Evolutionary conservation across 176 grass and related monocot genomes (phyloP).

Genomic region (Melocanna baccifera): DNA sequence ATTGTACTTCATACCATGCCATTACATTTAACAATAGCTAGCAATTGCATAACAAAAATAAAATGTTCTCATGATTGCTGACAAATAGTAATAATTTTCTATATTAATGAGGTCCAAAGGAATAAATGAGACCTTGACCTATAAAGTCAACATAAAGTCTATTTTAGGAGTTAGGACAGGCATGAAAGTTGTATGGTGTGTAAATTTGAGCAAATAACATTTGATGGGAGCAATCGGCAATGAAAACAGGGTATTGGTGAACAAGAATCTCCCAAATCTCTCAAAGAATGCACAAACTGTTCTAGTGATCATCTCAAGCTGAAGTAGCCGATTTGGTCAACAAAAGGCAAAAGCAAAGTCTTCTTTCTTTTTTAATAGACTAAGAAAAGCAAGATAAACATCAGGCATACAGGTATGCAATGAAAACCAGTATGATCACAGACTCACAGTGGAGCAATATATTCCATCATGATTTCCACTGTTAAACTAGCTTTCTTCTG

Average conservation of each 20-base stretch:
- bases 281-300: not conserved
- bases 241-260: not conserved
- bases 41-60: not conserved
- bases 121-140: not conserved
- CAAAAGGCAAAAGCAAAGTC: not conserved
- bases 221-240: constrained; percentile 9
- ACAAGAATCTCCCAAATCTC: not conserved
- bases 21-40: not conserved
- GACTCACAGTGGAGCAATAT: not conserved
- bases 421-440: not conserved
- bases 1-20: not conserved
- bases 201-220: constrained; percentile 3
- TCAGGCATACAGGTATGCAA: not conserved
- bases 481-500: not conserved
- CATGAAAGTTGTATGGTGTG: not conserved
- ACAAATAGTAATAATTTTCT: not conserved
- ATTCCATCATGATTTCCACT: not conserved
- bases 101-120: not conserved
- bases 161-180: not conserved
- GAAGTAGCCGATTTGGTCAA: not conserved
- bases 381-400: not conserved
- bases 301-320: not conserved
- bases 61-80: not conserved
- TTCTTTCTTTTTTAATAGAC: not conserved
- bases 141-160: not conserved